Evolutionary conservation across 2,329 filamentous ascomycete species (phyloP).

Genomic region (Xylariaceae sp.): DNA sequence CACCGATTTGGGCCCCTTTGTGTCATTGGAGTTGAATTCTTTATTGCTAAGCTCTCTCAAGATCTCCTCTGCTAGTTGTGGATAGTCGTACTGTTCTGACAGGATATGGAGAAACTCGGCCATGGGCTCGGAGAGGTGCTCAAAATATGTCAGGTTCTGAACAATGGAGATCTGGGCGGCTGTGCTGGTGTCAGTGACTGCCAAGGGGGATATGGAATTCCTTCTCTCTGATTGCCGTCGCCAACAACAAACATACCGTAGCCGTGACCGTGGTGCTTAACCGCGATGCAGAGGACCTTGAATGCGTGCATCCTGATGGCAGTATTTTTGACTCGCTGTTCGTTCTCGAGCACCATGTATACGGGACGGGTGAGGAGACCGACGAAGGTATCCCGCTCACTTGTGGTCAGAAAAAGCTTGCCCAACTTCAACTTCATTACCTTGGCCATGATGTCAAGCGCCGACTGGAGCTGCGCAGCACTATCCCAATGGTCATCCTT

Average conservation of each 20-base stretch:
- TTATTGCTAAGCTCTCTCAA: constrained; percentile 92
- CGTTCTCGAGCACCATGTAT: constrained; percentile 90
- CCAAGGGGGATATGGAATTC: too few species aligned
- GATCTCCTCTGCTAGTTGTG: constrained; percentile 89
- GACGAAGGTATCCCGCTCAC: constrained; percentile 92
- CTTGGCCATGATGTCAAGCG: constrained; percentile 92
- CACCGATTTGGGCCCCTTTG: constrained; percentile 90
- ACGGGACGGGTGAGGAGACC: constrained; percentile 86
- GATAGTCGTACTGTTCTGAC: constrained; percentile 95
- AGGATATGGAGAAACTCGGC: constrained; percentile 95
- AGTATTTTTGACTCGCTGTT: constrained; percentile 83
- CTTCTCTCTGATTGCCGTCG: neutral
- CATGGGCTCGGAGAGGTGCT: constrained; percentile 98
- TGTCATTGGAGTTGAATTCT: constrained; percentile 96
- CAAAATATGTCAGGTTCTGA: constrained; percentile 95
- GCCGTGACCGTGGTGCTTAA: constrained; percentile 96
- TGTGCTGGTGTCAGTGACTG: constrained; percentile 35
- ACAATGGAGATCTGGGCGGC: constrained; percentile 96
- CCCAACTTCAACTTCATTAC: constrained; percentile 87
- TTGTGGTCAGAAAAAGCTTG: constrained; percentile 92
- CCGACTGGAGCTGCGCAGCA: constrained; percentile 75
- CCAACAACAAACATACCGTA: constrained; percentile 57
- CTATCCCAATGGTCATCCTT: constrained; percentile 87
- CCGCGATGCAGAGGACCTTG: constrained; percentile 90
- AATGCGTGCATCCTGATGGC: constrained; percentile 94